Evolutionary conservation across 1,284 basidiomycete genomes (phyloP).

Genomic region (Puccinia brachypodii): DNA sequence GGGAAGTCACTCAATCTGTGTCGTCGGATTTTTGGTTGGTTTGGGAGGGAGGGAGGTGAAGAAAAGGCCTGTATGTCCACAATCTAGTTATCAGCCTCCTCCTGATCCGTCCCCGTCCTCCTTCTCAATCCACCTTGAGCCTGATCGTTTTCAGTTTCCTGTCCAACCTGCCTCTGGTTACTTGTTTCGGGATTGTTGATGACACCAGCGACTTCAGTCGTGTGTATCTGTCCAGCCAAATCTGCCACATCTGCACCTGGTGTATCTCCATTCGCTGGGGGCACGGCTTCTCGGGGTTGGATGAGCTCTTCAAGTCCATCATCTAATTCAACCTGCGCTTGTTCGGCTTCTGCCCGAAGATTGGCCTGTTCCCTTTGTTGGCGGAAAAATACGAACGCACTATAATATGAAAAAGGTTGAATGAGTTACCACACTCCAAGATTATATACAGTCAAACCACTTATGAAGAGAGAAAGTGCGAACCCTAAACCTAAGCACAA

Average conservation of each 20-base stretch:
- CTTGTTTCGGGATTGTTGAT: background rate
- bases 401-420: background rate
- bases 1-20: background rate
- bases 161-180: background rate
- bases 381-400: constrained; percentile 45
- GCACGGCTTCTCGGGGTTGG: background rate
- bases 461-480: background rate
- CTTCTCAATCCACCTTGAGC: constrained; percentile 7
- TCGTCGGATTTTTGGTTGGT: background rate
- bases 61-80: no score
- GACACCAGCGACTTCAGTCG: background rate
- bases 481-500: constrained; percentile 45
- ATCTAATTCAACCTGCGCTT: constrained; percentile 4
- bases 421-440: background rate
- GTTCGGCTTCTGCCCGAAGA: constrained; percentile 31
- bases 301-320: constrained; percentile 17
- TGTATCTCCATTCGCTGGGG: constrained; percentile 3
- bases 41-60: background rate
- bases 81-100: background rate
- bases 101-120: constrained; percentile 12
- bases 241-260: background rate
- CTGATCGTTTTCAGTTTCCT: background rate
- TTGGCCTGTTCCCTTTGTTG: constrained; percentile 42
- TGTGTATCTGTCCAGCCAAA: background rate
- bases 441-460: background rate